Percentiles rank a stretch among this genome's conserved stretches.
These are phyloP conservation scores for Penicillium janthinellum DNA, from an alignment of 2,329 filamentous ascomycete genomes.

Conservation along the genomic window DNA sequence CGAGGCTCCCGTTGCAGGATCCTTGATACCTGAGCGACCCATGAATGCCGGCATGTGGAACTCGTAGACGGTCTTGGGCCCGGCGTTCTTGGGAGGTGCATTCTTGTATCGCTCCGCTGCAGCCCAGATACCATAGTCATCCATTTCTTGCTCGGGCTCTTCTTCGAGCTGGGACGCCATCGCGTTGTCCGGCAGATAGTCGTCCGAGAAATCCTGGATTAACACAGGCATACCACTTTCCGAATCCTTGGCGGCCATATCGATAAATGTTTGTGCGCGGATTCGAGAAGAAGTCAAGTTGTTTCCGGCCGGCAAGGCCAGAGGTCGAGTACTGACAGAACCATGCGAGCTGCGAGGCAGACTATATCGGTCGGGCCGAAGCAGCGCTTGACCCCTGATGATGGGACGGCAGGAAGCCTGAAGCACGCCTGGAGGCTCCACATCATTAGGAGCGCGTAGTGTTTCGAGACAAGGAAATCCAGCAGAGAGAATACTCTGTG, in stretches of 20 bases:
- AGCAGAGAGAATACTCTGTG: constrained; percentile 46
- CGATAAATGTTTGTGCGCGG: constrained; percentile 49
- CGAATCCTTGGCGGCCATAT: constrained; percentile 45
- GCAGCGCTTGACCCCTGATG: constrained; percentile 40
- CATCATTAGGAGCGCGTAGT: constrained; percentile 48
- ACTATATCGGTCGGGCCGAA: constrained; percentile 45
- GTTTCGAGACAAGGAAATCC: constrained; percentile 46
- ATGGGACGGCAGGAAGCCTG: constrained; percentile 48
- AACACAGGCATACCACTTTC: constrained; percentile 44
- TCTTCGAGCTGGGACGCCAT: constrained; percentile 32
- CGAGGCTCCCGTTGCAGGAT: constrained; percentile 28
- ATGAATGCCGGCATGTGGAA: constrained; percentile 47
- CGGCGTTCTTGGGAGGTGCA: constrained; percentile 23
- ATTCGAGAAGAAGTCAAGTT: constrained; percentile 49
- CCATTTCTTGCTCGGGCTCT: constrained; percentile 36
- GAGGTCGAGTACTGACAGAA: constrained; percentile 42
- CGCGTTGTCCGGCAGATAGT: constrained; percentile 39
- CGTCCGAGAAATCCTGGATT: constrained; percentile 46
- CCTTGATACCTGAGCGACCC: constrained; percentile 38
- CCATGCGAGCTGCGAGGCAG: constrained; percentile 47
- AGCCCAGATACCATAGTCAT: constrained; percentile 36
- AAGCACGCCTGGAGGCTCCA: constrained; percentile 46
- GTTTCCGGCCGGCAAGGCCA: constrained; percentile 46
- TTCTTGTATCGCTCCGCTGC: constrained; percentile 27
- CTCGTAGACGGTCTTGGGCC: constrained; percentile 42